Conservation (phyloP, 2,329 filamentous ascomycete genomes). For the Camillea tinctor region DNA sequence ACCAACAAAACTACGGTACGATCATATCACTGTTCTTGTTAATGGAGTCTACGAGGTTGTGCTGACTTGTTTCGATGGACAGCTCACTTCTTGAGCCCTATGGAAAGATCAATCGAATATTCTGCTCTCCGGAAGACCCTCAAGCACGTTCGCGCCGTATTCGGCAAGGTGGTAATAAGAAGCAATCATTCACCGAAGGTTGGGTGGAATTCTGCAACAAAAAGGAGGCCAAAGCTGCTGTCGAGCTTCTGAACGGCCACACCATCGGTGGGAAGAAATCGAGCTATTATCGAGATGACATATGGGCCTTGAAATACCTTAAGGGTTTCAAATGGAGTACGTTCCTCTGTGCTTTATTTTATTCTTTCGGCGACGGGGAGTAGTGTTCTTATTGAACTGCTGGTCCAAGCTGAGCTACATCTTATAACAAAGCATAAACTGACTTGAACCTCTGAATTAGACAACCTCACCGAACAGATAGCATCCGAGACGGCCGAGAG, state of each 20-base stretch:
- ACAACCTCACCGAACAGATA: constrained; percentile 72
- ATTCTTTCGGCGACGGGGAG: no score
- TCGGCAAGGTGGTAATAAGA: constrained; percentile 76
- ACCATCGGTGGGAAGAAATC: constrained; percentile 83
- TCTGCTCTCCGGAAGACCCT: constrained; percentile 47
- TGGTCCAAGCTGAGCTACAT: constrained; percentile 1
- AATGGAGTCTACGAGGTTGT: not conserved
- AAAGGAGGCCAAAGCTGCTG: constrained; percentile 72
- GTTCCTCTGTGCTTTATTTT: constrained; percentile 36
- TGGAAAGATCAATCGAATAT: constrained; percentile 61
- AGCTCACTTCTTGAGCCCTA: constrained; percentile 64
- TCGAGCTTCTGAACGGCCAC: constrained; percentile 72
- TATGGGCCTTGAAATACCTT: constrained; percentile 82
- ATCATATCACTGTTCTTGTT: constrained; percentile 16
- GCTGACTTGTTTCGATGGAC: not conserved
- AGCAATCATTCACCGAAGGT: constrained; percentile 76
- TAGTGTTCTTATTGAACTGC: not conserved
- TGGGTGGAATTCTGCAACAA: constrained; percentile 84
- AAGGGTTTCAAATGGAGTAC: constrained; percentile 76
- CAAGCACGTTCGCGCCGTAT: constrained; percentile 64
- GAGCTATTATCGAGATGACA: constrained; percentile 78
- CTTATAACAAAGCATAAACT: constrained; percentile 1
- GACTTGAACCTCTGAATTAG: constrained; percentile 2
- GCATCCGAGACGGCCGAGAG: constrained; percentile 78
- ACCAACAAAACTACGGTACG: constrained; percentile 69